Base-by-base conservation (phyloP, 306 rosid species). In the Dicorynia guianensis region DNA sequence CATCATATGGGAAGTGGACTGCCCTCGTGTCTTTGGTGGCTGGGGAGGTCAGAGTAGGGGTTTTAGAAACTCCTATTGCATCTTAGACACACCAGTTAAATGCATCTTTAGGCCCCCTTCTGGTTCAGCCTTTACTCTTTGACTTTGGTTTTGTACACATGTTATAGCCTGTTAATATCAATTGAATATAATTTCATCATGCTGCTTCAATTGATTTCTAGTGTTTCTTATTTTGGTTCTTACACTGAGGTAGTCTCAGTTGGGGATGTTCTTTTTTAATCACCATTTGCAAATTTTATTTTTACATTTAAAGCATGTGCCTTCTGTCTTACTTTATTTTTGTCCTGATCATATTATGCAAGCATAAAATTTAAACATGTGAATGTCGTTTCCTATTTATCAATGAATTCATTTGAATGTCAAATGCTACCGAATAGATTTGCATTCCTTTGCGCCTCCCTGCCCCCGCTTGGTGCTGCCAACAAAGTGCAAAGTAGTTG, bases 381-480 rank as follows among this genome's bases (percentile, higher is more conserved):
- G 30, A 59, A 39, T 69, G 1, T 19, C 4, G 47, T 59, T 55
- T 66, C 34, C 61, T 64, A 64, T 19, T 58, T 42, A 35, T 52
- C 63, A 19, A 35, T n/a, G 20, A 34, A 56, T 33, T 49, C 34
- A 35, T 20, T 54, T 36, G 58, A 33, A 48, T 44, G 34, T 47
- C 69, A 58, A 68, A 67, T 36, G 30, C 10, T 46, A 25, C 52
- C 50, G 6, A 58, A 30, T 47, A 35, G 12, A 5, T 49, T 12
- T 69, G 48, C 47, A 39, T 69, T 20, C 64, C 62, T 50, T 44
- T 6, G 4, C 42, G 2, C 13, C 52, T 52, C 56, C 13, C 14
- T n/a, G n/a, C n/a, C 43, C 18, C 36, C 40, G 64, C 35, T 1
- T 25, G 30, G 30, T 25, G 30, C 30, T 25, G 48, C 35, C 30